phyloP scores from a whole-genome alignment of 2,329 filamentous ascomycete species.

The Colletotrichum sp. region DNA sequence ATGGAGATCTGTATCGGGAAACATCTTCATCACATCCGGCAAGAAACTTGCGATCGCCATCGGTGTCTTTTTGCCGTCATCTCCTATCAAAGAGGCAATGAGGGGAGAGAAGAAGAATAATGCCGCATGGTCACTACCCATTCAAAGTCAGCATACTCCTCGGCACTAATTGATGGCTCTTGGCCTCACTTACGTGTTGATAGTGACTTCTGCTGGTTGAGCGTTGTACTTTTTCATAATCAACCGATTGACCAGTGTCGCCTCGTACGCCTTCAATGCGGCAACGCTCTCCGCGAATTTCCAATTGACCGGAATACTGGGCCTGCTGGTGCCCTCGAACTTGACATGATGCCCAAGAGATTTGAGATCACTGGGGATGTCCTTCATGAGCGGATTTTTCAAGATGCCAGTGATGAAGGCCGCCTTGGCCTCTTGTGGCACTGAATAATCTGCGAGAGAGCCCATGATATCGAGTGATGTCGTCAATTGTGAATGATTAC shows the following conservation, averaged over 20 bases:
- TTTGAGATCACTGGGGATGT: slow-evolving; percentile 1
- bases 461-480: not conserved
- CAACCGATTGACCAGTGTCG: slow-evolving; percentile 46
- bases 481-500: not conserved
- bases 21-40: slow-evolving; percentile 11
- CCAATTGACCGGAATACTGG: slow-evolving; percentile 59
- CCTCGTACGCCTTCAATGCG: slow-evolving; percentile 52
- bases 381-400: slow-evolving; percentile 9
- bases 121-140: slow-evolving; percentile 9
- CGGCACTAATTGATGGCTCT: not conserved
- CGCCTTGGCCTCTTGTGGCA: slow-evolving; percentile 10
- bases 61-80: slow-evolving; percentile 6
- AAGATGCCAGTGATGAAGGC: slow-evolving; percentile 2
- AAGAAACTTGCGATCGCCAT: slow-evolving; percentile 11
- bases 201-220: slow-evolving; percentile 41
- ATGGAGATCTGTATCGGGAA: slow-evolving; percentile 8
- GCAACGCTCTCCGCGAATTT: slow-evolving; percentile 58
- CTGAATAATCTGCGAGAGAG: slow-evolving; percentile 7
- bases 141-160: not conserved
- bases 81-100: slow-evolving; percentile 1
- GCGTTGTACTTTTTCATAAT: slow-evolving; percentile 49
- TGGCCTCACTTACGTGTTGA: slow-evolving; percentile 43
- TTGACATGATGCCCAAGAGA: slow-evolving; percentile 26
- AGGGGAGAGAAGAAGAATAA: slow-evolving; percentile 16
- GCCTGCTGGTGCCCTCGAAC: slow-evolving; percentile 46